Base-by-base conservation (phyloP, 495 filamentous ascomycete species). In the Daldinia decipiens region DNA sequence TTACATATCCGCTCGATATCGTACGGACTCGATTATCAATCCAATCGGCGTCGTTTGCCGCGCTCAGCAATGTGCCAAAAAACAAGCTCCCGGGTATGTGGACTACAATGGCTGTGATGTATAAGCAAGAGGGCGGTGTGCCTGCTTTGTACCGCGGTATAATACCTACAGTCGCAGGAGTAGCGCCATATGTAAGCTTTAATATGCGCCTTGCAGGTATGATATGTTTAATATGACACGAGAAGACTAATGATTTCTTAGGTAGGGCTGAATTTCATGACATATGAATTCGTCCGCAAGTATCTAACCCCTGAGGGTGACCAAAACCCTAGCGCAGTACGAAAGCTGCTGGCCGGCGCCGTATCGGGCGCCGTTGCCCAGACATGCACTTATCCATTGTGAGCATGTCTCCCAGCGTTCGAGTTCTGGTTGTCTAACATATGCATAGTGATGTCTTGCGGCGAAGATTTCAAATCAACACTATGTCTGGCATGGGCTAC, bases 401-500 rank as follows among this genome's bases (percentile, higher is more conserved):
- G 79, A 86, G 93, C 81, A n/a, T 26, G 17, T 24, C 6, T 17
- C 24, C 58, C 32, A 15, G 3, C 56, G 40, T 26, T 51, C 31
- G 21, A 31, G 17, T 43, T 40, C 19, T 57, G 19, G 34, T 59
- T 45, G 5, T 55, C 76, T 82, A 57, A 82, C 34, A 55, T 34
- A 2, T 1, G 24, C 27, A 9, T 65, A 96, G 93, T 75, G 94
- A 97, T 79, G 96, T 99, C 1, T 86, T 99, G n/a, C 92, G 95
- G 17, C 89, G 95, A 55, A 87, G 95, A 31, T 99, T 99, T 75
- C 95, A 99, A 73, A 97, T 99, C 81, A 99, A 99, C 77, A 98
- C 94, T 55, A 99, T 99, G 95, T 92, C 90, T 27, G 95, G 95
- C n/a, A 94, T 99, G 89, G 96, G 95, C 45, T 98, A 97, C 73